A percentile compares a stretch with the other conserved stretches of the same genome.
These are phyloP conservation scores for Leccinum subgranulosum DNA, from an alignment of 768 basidiomycete genomes.

Conservation along the genomic window DNA sequence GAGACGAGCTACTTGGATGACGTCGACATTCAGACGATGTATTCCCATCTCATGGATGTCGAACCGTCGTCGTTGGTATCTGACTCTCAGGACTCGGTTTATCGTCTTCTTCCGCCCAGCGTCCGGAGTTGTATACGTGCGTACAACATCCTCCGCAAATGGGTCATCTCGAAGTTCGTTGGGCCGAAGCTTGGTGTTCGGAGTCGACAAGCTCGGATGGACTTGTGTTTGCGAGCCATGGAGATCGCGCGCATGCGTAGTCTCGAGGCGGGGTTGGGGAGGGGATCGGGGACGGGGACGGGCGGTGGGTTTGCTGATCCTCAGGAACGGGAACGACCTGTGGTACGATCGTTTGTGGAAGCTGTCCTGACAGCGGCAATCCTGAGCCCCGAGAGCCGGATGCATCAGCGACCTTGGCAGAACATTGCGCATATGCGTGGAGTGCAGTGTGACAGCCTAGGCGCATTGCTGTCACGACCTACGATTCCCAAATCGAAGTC, in stretches of 20 bases:
- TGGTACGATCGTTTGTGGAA: constrained; percentile 78
- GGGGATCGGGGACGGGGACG: not conserved
- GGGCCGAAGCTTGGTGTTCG: constrained; percentile 61
- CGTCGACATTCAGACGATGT: constrained; percentile 78
- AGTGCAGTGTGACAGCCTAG: constrained; percentile 58
- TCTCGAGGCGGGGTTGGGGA: constrained; percentile 35
- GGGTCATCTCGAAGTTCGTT: constrained; percentile 69
- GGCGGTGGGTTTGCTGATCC: constrained; percentile 31
- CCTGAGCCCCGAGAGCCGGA: constrained; percentile 74
- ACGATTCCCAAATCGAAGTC: constrained; percentile 38
- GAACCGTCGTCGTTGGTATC: constrained; percentile 71
- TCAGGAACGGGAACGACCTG: constrained; percentile 61
- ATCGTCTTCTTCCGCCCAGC: constrained; percentile 71
- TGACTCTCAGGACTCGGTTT: constrained; percentile 67
- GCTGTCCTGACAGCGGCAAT: constrained; percentile 72
- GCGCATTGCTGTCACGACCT: constrained; percentile 52
- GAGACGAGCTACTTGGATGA: constrained; percentile 57
- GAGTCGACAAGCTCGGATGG: constrained; percentile 68
- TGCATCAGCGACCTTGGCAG: constrained; percentile 77
- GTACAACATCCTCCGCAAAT: constrained; percentile 73
- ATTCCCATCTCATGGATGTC: constrained; percentile 68
- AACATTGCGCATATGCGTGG: constrained; percentile 63
- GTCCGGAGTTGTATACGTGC: constrained; percentile 76
- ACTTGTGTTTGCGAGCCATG: constrained; percentile 64
- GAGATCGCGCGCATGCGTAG: constrained; percentile 70